These are phyloP conservation scores for Syzygium syzygioides DNA, from an alignment of 441 rosid species.

Conservation along the genomic window DNA sequence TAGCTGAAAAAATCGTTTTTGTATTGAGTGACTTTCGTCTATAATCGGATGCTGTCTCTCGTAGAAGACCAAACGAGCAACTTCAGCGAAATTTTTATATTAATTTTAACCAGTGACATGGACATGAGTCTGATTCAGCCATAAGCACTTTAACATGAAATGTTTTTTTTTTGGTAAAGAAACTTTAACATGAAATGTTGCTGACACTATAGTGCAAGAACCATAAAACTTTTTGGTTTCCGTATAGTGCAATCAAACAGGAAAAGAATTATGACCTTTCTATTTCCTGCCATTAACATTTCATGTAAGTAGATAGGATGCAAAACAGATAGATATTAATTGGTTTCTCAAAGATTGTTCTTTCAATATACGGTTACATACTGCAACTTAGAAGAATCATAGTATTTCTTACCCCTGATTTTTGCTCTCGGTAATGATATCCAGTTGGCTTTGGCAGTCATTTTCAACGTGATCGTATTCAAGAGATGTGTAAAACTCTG, in stretches of 20 bases:
- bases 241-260: neutral
- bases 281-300: neutral
- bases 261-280: neutral
- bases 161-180: too few relatives aligned
- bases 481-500: slow-evolving; percentile 88
- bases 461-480: slow-evolving; percentile 88
- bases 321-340: neutral
- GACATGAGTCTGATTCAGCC: neutral
- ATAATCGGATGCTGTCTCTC: neutral
- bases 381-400: neutral
- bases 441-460: slow-evolving; percentile 80
- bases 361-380: neutral
- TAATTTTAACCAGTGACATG: neutral
- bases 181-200: neutral
- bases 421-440: slow-evolving; percentile 43
- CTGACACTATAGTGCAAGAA: neutral
- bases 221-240: neutral
- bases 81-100: neutral
- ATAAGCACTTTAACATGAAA: neutral
- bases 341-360: neutral
- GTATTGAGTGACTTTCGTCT: neutral
- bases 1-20: neutral
- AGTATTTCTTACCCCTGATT: slow-evolving; percentile 26
- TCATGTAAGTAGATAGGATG: neutral
- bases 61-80: neutral